Base-by-base conservation (phyloP, 352 stramenopile species). In the Globisporangium alternatum region DNA sequence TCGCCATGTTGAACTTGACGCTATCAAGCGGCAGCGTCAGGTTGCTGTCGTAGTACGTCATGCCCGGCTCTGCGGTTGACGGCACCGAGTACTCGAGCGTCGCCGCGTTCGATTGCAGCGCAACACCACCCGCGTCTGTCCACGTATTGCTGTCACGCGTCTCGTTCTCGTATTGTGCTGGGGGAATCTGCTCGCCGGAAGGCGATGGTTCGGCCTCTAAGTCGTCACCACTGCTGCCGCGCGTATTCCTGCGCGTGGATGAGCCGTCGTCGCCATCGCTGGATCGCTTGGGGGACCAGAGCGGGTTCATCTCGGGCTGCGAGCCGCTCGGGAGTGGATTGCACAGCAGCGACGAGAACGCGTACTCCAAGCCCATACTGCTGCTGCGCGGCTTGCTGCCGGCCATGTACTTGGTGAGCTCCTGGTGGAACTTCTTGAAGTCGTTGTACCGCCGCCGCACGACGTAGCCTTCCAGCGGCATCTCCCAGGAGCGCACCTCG, bases 391-490 rank as follows among this genome's bases (percentile, higher is more conserved):
- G 65, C 61, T 55, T 73, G 41, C 75, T 68, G 0, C 62, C 69
- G 0, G 81, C 75, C 84, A 91, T 93, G 55, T 63, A 63, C 59
- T 77, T 66, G n/a, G 65, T 47, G 48, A 93, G 70, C 33, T 82
- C 68, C 1, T 76, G 54, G 60, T 91, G 78, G 67, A 93, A 79
- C 47, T 72, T 67, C 65, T 80, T 81, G 54, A 93, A 91, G 65
- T 93, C 84, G 61, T 86, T 88, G 71, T 88, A 93, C 6, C 84
- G 78, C 22, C 84, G 78, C 19, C 84, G 81, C 48, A 93, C 77
- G 54, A 90, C 83, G 75, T 93, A 93, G 10, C 76, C 78, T n/a
- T 93, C 84, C 5, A 93, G 80, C 37, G 84, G 84, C 52, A 72
- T 77, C 53, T 91, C 82, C 70, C 75, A 84, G 17, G 81, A 90